Conservation (phyloP, 2,329 filamentous ascomycete species). For the Alternaria arbusti region DNA sequence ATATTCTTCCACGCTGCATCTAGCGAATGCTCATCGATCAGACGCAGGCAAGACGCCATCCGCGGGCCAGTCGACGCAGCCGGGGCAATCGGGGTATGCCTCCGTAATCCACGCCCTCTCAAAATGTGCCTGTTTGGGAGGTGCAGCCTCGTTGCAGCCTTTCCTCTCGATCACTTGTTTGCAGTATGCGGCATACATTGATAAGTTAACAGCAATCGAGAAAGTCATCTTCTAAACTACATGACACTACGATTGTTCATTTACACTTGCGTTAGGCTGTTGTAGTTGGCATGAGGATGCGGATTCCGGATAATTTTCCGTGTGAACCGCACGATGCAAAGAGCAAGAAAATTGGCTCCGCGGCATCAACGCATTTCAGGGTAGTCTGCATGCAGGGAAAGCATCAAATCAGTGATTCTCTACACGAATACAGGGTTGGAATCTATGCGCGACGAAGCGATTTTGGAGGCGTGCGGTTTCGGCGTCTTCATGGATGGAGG, state of each 20-base stretch:
- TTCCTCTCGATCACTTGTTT: neutral
- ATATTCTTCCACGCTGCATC: neutral
- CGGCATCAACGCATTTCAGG: neutral
- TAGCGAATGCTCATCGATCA: neutral
- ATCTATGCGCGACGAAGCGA: neutral
- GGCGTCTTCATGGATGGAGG: neutral
- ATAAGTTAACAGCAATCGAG: neutral
- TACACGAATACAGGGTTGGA: rapidly evolving
- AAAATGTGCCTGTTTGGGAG: neutral
- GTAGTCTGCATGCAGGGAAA: neutral
- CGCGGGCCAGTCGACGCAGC: neutral
- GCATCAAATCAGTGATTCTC: rapidly evolving
- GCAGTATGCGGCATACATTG: neutral
- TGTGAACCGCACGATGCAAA: neutral
- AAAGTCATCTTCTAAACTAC: neutral
- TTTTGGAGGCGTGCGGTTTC: neutral
- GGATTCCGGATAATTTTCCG: neutral
- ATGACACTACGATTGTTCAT: neutral
- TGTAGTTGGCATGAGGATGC: too few relatives aligned
- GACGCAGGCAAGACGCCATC: neutral
- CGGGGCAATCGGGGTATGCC: neutral
- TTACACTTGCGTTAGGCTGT: too few relatives aligned
- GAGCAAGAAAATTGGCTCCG: neutral
- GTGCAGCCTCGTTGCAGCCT: neutral
- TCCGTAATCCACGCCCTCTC: neutral